Base-by-base conservation (phyloP, 1,139 yeast species). In the Yamadazyma sp. region DNA sequence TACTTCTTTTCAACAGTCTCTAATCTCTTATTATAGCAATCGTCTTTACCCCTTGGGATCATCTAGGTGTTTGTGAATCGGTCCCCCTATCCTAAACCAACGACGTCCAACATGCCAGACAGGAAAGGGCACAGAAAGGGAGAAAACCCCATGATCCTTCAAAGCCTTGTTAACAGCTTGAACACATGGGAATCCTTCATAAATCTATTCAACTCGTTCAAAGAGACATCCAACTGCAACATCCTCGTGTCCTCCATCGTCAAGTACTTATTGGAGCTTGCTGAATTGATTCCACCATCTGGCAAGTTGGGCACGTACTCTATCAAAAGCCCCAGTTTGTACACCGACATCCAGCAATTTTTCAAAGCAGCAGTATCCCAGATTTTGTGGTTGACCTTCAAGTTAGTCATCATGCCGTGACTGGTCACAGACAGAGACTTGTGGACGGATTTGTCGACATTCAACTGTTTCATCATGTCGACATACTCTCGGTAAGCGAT, bases 401-500 rank as follows among this genome's bases (percentile, higher is more conserved):
- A 47, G 41, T 54, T 63, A 26, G 58, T 58, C 15, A 67, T 66
- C 9, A 69, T 57, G 6, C 62, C 57, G 2, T 72, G 57, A 9
- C 73, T 64, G 11, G 68, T 64, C 17, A 75, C 41, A 1, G 60
- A 50, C 0, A 64, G 48, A 1, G 66, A 56, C 6, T 61, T 62
- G 18, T 72, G 71, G 17, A 65, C 52, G 1, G 50, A 36, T 24
- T 39, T 43, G 10, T 48, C 46, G 3, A 42, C 12, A 44, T 79
- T 75, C 44, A 73, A 61, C 1, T 58, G 53, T 42, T 75, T 74
- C 33, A 81, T 69, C 71, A 81, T 72, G 1, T 63, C 66, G n/a
- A 60, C 57, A 58, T 88, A 92, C 58, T 92, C 98, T 30, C 81
- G 81, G 56, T 83, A 85, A 0, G 84, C 86, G 46, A 88, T 67